Evolutionary conservation across 192 early-diverging fungal species (phyloP).

Genomic region (Coemansia sp.): DNA sequence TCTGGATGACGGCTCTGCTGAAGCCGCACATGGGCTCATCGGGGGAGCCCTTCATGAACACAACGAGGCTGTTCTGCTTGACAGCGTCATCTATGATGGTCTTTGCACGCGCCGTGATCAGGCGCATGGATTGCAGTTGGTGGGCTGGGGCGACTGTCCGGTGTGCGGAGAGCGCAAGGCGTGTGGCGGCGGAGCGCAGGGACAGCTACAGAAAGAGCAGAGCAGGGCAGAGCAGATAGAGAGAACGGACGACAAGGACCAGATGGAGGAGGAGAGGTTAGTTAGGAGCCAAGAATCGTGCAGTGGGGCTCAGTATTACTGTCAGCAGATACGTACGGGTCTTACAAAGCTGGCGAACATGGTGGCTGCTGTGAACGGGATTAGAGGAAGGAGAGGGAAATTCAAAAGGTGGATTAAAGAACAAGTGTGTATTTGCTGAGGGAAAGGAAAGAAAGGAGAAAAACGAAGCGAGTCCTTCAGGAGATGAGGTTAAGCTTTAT

Average conservation of each 20-base stretch:
- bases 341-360: slow-evolving; percentile 13
- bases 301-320: too few relatives aligned
- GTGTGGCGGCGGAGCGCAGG: slow-evolving; percentile 12
- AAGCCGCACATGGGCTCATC: slow-evolving; percentile 94
- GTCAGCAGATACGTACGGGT: slow-evolving; percentile 8
- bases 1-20: slow-evolving; percentile 89
- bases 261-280: too few relatives aligned
- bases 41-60: slow-evolving; percentile 98
- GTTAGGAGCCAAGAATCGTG: too few relatives aligned
- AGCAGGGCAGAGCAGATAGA: neutral
- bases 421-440: neutral
- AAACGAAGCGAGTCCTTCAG: neutral
- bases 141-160: neutral
- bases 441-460: slow-evolving; percentile 2
- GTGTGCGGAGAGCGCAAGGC: slow-evolving; percentile 1
- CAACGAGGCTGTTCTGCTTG: slow-evolving; percentile 64
- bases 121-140: slow-evolving; percentile 20
- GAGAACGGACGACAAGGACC: too few relatives aligned
- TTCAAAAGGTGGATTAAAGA: slow-evolving; percentile 1
- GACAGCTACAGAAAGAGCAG: slow-evolving; percentile 18
- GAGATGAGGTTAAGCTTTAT: too few relatives aligned
- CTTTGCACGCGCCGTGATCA: slow-evolving; percentile 38
- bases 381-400: neutral
- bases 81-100: slow-evolving; percentile 52
- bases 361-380: neutral